These are phyloP conservation scores for Hysterium pulicare DNA, from an alignment of 2,329 filamentous ascomycete genomes.

Conservation along the genomic window DNA sequence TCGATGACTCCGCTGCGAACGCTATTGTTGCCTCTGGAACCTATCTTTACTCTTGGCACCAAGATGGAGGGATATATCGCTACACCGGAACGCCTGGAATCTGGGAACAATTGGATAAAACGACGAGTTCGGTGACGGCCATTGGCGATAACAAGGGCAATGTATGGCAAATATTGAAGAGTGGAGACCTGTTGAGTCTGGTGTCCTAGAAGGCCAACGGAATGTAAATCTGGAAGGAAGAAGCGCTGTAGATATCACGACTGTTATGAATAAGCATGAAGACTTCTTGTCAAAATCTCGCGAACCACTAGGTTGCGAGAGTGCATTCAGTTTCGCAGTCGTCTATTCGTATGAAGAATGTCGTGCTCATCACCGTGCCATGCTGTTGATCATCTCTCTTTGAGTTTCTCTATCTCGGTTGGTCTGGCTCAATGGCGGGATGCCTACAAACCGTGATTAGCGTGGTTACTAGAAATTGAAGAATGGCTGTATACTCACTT, in stretches of 20 bases:
- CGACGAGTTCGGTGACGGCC: constrained; percentile 7
- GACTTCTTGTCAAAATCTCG: too few species aligned
- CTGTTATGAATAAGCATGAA: too few species aligned
- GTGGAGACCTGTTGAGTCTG: constrained; percentile 20
- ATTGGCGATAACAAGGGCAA: constrained; percentile 21
- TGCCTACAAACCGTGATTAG: constrained; percentile 44
- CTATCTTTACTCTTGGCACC: constrained; percentile 21
- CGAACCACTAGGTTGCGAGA: too few species aligned
- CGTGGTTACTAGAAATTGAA: constrained; percentile 17
- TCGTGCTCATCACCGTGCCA: constrained; percentile 34
- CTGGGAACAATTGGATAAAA: constrained; percentile 26
- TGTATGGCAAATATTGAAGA: constrained; percentile 20
- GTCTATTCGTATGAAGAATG: too few species aligned
- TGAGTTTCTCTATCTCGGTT: constrained; percentile 82
- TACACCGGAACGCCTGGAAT: constrained; percentile 24
- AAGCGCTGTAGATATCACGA: too few species aligned
- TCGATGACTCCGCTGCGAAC: constrained; percentile 15
- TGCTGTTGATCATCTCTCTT: constrained; percentile 74
- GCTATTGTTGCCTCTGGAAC: constrained; percentile 16
- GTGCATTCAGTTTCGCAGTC: too few species aligned
- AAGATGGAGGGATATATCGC: constrained; percentile 24
- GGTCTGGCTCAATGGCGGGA: constrained; percentile 77
- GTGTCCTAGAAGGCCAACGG: constrained; percentile 19
- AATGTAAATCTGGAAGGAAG: too few species aligned
- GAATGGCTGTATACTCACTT: constrained; percentile 51